Conservation (phyloP, 1,284 basidiomycete genomes). For the Xerocomus alliaceus region DNA sequence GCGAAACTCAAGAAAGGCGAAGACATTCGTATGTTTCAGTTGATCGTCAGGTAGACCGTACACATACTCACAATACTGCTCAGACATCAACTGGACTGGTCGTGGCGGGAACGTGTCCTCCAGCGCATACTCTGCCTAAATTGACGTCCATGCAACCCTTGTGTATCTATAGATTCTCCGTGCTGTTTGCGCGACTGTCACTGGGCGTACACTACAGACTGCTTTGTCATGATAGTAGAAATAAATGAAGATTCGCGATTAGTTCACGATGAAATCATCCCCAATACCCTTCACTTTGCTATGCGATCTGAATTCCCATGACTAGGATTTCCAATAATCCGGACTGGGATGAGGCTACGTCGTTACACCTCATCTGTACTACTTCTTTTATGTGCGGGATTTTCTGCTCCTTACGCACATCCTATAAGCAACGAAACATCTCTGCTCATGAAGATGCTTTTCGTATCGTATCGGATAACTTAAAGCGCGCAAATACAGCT, state of each 20-base stretch:
- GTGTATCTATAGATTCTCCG: constrained; percentile 26
- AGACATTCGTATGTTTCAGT: constrained; percentile 80
- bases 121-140: constrained; percentile 88
- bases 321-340: too few relatives aligned
- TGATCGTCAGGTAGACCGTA: constrained; percentile 10
- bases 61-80: constrained; percentile 9
- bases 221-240: constrained; percentile 20
- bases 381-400: constrained; percentile 60
- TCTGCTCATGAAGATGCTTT: constrained; percentile 29
- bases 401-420: constrained; percentile 43
- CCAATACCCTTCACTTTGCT: not conserved
- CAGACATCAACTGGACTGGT: constrained; percentile 92
- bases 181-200: constrained; percentile 17
- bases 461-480: constrained; percentile 37
- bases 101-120: constrained; percentile 94
- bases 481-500: constrained; percentile 53
- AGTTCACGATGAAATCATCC: too few relatives aligned
- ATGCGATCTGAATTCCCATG: too few relatives aligned
- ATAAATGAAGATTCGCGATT: constrained; percentile 9
- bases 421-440: constrained; percentile 9
- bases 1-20: constrained; percentile 78
- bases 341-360: too few relatives aligned
- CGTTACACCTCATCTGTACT: not conserved
- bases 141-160: not conserved
- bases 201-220: constrained; percentile 23